Conservation (phyloP, 1,139 yeast genomes). For the Geotrichum reessii region DNA sequence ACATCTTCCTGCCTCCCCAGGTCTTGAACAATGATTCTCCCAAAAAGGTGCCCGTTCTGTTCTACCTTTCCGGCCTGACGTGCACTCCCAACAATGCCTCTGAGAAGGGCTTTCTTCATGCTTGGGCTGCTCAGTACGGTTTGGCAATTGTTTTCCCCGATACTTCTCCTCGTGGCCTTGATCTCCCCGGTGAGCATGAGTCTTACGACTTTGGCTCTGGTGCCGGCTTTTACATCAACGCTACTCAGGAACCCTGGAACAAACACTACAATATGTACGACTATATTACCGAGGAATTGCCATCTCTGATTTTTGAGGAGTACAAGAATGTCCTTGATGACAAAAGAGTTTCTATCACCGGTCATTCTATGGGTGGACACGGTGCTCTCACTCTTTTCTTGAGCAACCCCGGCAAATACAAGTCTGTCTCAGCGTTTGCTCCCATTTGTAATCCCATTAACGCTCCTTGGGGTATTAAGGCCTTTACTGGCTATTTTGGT, state of each 20-base stretch:
- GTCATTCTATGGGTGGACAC: constrained; percentile 98
- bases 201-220: constrained; percentile 89
- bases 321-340: constrained; percentile 44
- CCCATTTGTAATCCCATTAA: constrained; percentile 78
- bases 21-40: constrained; percentile 33
- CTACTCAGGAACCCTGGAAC: constrained; percentile 67
- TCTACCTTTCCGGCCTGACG: constrained; percentile 84
- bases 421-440: constrained; percentile 83
- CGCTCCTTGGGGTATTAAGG: constrained; percentile 83
- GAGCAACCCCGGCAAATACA: constrained; percentile 66
- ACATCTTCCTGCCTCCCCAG: constrained; percentile 69
- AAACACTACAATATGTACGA: constrained; percentile 79
- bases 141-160: constrained; percentile 91
- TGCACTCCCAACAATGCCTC: constrained; percentile 91
- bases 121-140: constrained; percentile 73
- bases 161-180: constrained; percentile 95
- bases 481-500: constrained; percentile 74
- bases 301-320: constrained; percentile 41
- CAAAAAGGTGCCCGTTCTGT: constrained; percentile 56
- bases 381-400: constrained; percentile 83
- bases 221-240: constrained; percentile 90
- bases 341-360: constrained; percentile 64
- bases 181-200: constrained; percentile 73
- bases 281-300: constrained; percentile 73
- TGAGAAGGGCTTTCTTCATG: constrained; percentile 89